These are phyloP conservation scores for Fusarium nurragi DNA, from an alignment of 2,329 filamentous ascomycete genomes.

Conservation along the genomic window DNA sequence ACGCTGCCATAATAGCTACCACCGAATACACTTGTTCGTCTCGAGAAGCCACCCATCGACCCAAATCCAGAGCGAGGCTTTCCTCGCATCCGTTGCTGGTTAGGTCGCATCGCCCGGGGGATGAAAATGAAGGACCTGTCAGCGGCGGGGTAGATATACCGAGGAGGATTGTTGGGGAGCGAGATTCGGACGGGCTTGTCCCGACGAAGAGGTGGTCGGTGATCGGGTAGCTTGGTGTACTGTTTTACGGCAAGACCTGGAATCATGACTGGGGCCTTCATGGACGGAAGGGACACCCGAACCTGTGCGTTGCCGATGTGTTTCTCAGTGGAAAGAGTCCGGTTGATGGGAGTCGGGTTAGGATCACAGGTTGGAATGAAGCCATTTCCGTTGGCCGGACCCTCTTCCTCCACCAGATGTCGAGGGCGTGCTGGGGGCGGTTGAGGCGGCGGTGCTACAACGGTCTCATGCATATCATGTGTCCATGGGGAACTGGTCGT, in stretches of 20 bases:
- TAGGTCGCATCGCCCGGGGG: constrained; percentile 89
- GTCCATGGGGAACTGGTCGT: constrained; percentile 83
- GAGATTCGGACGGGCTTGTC: constrained; percentile 98
- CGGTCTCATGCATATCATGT: constrained; percentile 89
- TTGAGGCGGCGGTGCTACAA: constrained; percentile 57
- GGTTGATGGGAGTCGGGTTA: constrained; percentile 73
- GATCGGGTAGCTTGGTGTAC: constrained; percentile 93
- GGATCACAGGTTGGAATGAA: constrained; percentile 66
- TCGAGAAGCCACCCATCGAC: constrained; percentile 73
- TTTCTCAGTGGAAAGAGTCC: constrained; percentile 83
- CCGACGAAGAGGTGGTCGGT: constrained; percentile 89
- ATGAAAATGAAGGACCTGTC: constrained; percentile 99
- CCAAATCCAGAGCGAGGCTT: constrained; percentile 78
- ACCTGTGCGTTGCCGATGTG: constrained; percentile 87
- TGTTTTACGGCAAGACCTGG: constrained; percentile 83
- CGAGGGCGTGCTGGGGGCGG: constrained; percentile 52
- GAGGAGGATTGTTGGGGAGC: constrained; percentile 78
- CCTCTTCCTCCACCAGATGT: constrained; percentile 57
- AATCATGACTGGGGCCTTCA: constrained; percentile 76
- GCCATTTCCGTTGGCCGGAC: constrained; percentile 63
- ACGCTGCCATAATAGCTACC: constrained; percentile 76
- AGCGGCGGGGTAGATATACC: constrained; percentile 89
- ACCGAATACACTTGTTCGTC: constrained; percentile 84
- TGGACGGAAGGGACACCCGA: constrained; percentile 79
- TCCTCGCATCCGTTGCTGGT: constrained; percentile 79